Conservation (phyloP, 371 early-diverging fungal species). For the Conidiobolus incongruus region DNA sequence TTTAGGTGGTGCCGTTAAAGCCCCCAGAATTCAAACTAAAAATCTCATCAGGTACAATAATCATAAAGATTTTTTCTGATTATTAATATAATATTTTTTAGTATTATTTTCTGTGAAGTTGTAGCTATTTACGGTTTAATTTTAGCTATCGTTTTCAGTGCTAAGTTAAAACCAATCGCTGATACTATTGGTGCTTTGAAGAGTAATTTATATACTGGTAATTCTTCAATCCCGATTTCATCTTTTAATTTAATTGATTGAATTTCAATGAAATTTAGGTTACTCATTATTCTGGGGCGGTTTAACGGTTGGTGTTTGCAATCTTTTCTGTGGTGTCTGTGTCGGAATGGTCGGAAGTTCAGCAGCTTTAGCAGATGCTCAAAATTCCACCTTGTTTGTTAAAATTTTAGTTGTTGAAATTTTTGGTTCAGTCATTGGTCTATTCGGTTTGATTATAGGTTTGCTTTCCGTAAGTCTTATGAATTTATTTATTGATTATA, state of each 20-base stretch:
- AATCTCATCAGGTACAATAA: slow-evolving; percentile 59
- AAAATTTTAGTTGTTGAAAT: slow-evolving; percentile 93
- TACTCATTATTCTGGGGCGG: slow-evolving; percentile 93
- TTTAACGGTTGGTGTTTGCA: slow-evolving; percentile 81
- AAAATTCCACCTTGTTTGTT: slow-evolving; percentile 83
- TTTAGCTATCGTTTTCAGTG: slow-evolving; percentile 87
- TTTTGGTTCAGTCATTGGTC: slow-evolving; percentile 86
- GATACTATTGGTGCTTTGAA: slow-evolving; percentile 9
- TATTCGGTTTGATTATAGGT: slow-evolving; percentile 87
- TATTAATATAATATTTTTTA: not conserved
- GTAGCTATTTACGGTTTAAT: slow-evolving; percentile 97
- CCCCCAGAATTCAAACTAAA: slow-evolving; percentile 86
- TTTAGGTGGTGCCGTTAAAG: slow-evolving; percentile 77
- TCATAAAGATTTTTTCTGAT: not conserved
- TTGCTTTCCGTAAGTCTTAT: slow-evolving; percentile 27
- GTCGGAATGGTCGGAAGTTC: slow-evolving; percentile 90
- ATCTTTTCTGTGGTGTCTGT: slow-evolving; percentile 80
- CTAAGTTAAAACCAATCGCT: slow-evolving; percentile 40
- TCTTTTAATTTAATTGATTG: too few species aligned
- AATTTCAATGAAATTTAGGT: too few species aligned
- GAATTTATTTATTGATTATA: not conserved
- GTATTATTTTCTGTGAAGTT: slow-evolving; percentile 96
- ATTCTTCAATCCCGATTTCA: not conserved
- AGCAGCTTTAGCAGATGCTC: slow-evolving; percentile 90
- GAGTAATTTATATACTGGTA: slow-evolving; percentile 41